A percentile compares a stretch with the other conserved stretches of the same genome.
Conservation (phyloP, 352 stramenopile genomes). For the Pythium plurisporium region DNA sequence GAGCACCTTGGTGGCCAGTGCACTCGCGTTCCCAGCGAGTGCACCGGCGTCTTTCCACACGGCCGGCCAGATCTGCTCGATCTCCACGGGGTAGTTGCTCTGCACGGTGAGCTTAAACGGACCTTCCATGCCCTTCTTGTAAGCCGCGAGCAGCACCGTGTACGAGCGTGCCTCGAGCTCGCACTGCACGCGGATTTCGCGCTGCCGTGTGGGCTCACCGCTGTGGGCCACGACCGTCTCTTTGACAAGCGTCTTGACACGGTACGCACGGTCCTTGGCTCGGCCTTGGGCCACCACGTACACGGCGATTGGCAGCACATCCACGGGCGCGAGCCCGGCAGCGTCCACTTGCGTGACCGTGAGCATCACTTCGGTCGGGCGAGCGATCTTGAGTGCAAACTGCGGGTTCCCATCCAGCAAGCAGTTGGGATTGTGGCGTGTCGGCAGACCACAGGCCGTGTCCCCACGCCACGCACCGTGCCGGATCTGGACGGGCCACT, state of each 20-base stretch:
- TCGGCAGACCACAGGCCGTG: slow-evolving; percentile 82
- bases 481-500: slow-evolving; percentile 52
- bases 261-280: slow-evolving; percentile 50
- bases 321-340: slow-evolving; percentile 52
- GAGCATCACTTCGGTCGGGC: slow-evolving; percentile 82
- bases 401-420: slow-evolving; percentile 87
- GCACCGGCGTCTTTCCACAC: slow-evolving; percentile 59
- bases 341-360: slow-evolving; percentile 82
- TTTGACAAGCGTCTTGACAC: slow-evolving; percentile 55
- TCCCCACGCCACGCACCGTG: slow-evolving; percentile 60
- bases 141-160: slow-evolving; percentile 83
- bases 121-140: slow-evolving; percentile 88
- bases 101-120: slow-evolving; percentile 84
- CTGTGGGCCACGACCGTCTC: slow-evolving; percentile 79
- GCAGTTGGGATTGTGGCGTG: slow-evolving; percentile 76
- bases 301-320: slow-evolving; percentile 62
- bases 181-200: slow-evolving; percentile 79
- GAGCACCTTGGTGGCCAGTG: slow-evolving; percentile 56
- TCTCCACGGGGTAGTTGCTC: slow-evolving; percentile 77
- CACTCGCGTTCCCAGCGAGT: slow-evolving; percentile 4
- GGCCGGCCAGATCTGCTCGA: slow-evolving; percentile 79
- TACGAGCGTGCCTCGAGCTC: slow-evolving; percentile 76
- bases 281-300: slow-evolving; percentile 57
- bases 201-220: slow-evolving; percentile 58
- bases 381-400: slow-evolving; percentile 67